phyloP scores from a whole-genome alignment of 2,329 filamentous ascomycete species.

The Lomentospora prolificans region DNA sequence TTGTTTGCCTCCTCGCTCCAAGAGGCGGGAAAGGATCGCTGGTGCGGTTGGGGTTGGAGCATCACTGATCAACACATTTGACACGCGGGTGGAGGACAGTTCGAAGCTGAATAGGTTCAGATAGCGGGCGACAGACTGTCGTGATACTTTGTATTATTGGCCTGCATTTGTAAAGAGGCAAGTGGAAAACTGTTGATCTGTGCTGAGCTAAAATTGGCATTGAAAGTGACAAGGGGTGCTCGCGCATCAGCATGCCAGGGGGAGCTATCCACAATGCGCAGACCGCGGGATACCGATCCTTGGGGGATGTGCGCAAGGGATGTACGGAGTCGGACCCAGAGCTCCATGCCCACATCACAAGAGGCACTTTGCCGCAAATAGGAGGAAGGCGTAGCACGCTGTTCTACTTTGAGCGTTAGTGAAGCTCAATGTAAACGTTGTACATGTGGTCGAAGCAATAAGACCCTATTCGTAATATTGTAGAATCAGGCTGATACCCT shows the following conservation, averaged over 20 bases:
- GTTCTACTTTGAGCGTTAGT: background rate
- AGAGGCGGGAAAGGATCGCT: background rate
- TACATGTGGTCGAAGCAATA: too few relatives aligned
- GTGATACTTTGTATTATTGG: too few relatives aligned
- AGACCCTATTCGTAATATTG: too few relatives aligned
- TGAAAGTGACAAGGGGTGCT: background rate
- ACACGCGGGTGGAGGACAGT: background rate
- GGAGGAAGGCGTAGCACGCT: background rate
- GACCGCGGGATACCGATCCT: background rate
- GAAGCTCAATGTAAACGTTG: too few relatives aligned
- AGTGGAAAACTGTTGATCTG: conserved; percentile 1
- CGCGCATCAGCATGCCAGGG: background rate
- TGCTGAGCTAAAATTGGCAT: background rate
- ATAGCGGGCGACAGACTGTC: background rate
- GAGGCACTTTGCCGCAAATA: background rate
- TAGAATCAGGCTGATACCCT: background rate
- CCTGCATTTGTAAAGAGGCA: too few relatives aligned
- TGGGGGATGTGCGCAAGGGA: background rate
- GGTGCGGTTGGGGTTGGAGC: background rate
- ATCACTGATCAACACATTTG: background rate
- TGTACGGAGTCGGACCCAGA: background rate
- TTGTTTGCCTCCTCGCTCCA: background rate
- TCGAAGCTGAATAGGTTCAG: background rate
- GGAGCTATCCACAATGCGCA: background rate
- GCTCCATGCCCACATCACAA: background rate